phyloP scores from a whole-genome alignment of 1,139 yeast species.

The Protomyces gravidus region DNA sequence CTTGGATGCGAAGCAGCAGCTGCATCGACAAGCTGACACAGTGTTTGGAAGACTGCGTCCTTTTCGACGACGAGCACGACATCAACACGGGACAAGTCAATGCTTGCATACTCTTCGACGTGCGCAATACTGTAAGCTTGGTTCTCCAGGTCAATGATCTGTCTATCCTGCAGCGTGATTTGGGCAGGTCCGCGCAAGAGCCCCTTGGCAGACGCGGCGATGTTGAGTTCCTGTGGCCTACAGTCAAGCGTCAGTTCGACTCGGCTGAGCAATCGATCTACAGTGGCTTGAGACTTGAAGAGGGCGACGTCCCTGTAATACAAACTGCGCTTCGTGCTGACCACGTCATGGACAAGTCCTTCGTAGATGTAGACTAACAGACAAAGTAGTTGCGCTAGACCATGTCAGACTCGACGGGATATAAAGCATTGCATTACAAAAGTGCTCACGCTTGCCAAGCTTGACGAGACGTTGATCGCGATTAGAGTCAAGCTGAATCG shows the following conservation, averaged over 20 bases:
- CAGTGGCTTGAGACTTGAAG: constrained; percentile 49
- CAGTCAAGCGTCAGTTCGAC: constrained; percentile 37
- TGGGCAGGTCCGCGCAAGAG: constrained; percentile 48
- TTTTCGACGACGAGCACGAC: constrained; percentile 60
- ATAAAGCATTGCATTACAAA: neutral
- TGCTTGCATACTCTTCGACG: constrained; percentile 6
- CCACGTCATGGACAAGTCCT: neutral
- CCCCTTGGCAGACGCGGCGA: constrained; percentile 63
- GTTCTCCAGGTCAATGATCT: constrained; percentile 30
- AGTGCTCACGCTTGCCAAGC: neutral
- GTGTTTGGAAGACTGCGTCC: constrained; percentile 45
- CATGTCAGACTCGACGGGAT: neutral
- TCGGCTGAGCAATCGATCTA: constrained; percentile 46
- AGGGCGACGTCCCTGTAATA: constrained; percentile 61
- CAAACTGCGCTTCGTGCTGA: constrained; percentile 48
- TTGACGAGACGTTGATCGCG: neutral
- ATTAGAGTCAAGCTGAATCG: neutral
- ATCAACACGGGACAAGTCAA: constrained; percentile 30
- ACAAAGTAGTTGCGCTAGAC: neutral
- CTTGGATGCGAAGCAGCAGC: constrained; percentile 18
- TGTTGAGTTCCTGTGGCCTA: constrained; percentile 42
- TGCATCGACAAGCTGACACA: constrained; percentile 30
- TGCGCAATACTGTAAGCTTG: constrained; percentile 32
- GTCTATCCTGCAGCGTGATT: constrained; percentile 34
- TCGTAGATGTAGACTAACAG: constrained; percentile 8